Evolutionary conservation across 2,329 filamentous ascomycete genomes (phyloP).

Genomic region (Davidsoniella neocaledoniae): DNA sequence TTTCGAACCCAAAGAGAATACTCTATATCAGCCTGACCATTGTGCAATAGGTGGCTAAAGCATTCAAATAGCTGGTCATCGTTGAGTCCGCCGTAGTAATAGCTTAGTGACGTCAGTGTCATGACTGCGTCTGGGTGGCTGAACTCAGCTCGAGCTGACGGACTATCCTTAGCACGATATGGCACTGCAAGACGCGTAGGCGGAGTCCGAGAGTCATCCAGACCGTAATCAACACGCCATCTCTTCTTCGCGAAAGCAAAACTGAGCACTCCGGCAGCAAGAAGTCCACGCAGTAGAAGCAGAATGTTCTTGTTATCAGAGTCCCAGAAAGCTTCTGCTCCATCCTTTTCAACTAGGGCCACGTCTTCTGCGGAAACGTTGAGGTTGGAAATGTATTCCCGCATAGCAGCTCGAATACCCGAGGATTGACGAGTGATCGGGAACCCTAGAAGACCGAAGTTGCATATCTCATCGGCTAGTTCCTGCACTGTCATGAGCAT

Average conservation of each 20-base stretch:
- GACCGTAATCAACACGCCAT: slow-evolving; percentile 49
- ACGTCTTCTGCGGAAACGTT: slow-evolving; percentile 20
- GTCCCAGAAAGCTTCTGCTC: slow-evolving; percentile 21
- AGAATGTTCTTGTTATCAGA: slow-evolving; percentile 21
- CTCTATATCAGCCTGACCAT: slow-evolving; percentile 34
- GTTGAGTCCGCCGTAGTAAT: slow-evolving; percentile 38
- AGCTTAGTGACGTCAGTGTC: slow-evolving; percentile 35
- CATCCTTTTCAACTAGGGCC: slow-evolving; percentile 19
- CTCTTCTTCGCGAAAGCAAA: slow-evolving; percentile 40
- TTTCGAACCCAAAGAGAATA: slow-evolving; percentile 33
- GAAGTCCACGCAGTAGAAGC: slow-evolving; percentile 35
- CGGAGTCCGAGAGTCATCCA: slow-evolving; percentile 26
- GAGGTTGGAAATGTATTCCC: slow-evolving; percentile 27
- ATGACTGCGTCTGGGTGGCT: slow-evolving; percentile 44
- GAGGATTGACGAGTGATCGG: slow-evolving; percentile 23
- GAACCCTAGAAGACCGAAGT: slow-evolving; percentile 25
- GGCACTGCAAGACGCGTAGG: slow-evolving; percentile 37
- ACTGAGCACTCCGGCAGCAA: slow-evolving; percentile 35
- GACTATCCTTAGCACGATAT: slow-evolving; percentile 41
- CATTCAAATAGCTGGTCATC: slow-evolving; percentile 31
- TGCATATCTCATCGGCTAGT: slow-evolving; percentile 26
- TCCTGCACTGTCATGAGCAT: not conserved
- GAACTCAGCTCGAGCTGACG: slow-evolving; percentile 39
- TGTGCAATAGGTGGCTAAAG: slow-evolving; percentile 30
- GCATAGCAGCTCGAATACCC: slow-evolving; percentile 19